A percentile compares a stretch with the other conserved stretches of the same genome.
These are phyloP conservation scores for Rubia occidens DNA, from an alignment of 305 asterid species.

Conservation along the genomic window DNA sequence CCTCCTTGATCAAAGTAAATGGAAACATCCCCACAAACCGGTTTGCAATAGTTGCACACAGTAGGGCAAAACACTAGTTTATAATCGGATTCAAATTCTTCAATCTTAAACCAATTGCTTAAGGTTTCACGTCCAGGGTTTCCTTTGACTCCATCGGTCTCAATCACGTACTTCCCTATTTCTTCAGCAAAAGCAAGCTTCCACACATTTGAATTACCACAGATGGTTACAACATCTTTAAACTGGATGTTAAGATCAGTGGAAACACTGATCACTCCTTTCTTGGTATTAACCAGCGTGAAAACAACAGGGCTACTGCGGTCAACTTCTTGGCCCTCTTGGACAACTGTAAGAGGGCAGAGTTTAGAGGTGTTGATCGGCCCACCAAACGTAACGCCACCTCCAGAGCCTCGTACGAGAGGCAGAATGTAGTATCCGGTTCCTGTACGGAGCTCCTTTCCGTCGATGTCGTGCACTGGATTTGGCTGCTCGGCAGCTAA, in stretches of 20 bases:
- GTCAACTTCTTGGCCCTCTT: not conserved
- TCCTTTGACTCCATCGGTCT: not conserved
- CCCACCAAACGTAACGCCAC: not conserved
- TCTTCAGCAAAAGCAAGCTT: not conserved
- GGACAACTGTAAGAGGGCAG: not conserved
- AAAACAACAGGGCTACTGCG: not conserved
- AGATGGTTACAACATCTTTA: not conserved
- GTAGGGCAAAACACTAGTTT: not conserved
- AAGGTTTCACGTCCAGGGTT: not conserved
- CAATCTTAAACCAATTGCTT: too few species aligned
- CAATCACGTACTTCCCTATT: too few species aligned
- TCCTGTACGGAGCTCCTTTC: not conserved
- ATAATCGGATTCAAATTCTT: not conserved
- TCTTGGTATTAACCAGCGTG: not conserved
- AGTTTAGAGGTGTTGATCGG: not conserved
- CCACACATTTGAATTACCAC: not conserved
- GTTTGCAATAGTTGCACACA: not conserved
- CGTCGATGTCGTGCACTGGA: not conserved
- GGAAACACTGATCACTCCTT: not conserved
- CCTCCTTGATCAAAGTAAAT: not conserved
- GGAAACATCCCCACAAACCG: not conserved
- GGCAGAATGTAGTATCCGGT: not conserved
- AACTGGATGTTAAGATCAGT: not conserved
- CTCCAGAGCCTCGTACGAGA: not conserved
- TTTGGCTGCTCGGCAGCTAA: not conserved